Evolutionary conservation across 495 filamentous ascomycete genomes (phyloP), one percentile per base, ranked within the genome.

Genomic region (Aspergillus nanangensis): DNA sequence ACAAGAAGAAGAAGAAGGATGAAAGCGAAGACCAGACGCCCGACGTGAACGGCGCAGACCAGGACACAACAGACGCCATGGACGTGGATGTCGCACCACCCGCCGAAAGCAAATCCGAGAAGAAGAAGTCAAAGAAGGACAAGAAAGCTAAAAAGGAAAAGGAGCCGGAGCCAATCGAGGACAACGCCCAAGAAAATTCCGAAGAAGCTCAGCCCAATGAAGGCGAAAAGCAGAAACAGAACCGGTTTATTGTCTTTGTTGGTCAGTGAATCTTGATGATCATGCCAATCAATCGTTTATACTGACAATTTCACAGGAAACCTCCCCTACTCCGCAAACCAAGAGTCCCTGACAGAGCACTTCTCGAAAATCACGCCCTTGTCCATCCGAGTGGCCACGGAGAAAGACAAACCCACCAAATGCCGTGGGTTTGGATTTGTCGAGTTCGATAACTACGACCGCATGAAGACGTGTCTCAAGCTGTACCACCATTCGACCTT

Each of bases 381-480:
- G 14, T 77, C 77, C 9, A 75, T 96, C 41, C 88, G 93, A 1
- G 79, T 89, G 22, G 78, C 86, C 20, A 90, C 86, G 13, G 70
- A 88, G 57, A 84, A 84, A 53, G 74, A 79, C 33, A 75, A 83
- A 41, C 76, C 83, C 13, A 67, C 62, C 21, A 86, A 85, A 50
- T 87, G 82, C 48, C 90, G 88, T 53, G 93, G 93, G 23, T 87
- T 85, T 51, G 93, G 89, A 3, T 98, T 98, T 65, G 72, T 98
- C 48, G 93, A 98, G 67, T 97, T 98, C 54, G 85, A 82, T 47
- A 71, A 79, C 38, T 95, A 81, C 70, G 89, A 95, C 67, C 81
- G 84, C 60, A 95, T 97, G 90, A 86, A 95, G 76, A 91, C 88
- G 38, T 94, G 88, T 56, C 73, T 98, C 52, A 85, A 87, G 62